These are phyloP conservation scores for Suhomyces coccinellae DNA, from an alignment of 1,139 yeast genomes.

Conservation along the genomic window DNA sequence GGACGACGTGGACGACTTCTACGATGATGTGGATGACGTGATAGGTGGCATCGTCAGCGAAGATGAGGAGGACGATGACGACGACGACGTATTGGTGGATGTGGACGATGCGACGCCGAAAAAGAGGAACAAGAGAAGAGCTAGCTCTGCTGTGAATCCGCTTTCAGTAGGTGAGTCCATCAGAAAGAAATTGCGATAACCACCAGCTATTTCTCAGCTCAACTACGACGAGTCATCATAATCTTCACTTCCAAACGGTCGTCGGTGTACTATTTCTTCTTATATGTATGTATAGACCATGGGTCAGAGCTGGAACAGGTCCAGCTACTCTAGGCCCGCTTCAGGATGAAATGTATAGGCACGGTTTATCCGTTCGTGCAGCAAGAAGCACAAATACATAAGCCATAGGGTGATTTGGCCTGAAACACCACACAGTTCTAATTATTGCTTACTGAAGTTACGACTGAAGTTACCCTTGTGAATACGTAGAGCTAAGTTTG, in stretches of 20 bases:
- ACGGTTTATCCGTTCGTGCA: too few species aligned
- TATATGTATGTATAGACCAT: constrained; percentile 5
- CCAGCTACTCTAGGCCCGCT: background rate
- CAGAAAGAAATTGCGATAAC: constrained; percentile 10
- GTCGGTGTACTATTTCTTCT: constrained; percentile 7
- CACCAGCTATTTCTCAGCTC: too few species aligned
- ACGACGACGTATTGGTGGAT: constrained; percentile 35
- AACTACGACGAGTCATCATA: background rate
- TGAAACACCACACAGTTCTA: too few species aligned
- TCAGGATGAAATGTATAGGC: background rate
- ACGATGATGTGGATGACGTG: constrained; percentile 38
- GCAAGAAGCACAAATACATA: too few species aligned
- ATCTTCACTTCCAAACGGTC: background rate
- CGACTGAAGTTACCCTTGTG: too few species aligned
- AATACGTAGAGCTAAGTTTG: too few species aligned
- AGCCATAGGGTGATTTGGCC: too few species aligned
- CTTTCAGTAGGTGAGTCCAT: constrained; percentile 29
- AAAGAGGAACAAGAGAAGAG: constrained; percentile 40
- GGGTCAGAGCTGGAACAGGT: background rate
- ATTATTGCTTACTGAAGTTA: too few species aligned
- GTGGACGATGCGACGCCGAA: constrained; percentile 36
- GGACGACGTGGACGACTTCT: constrained; percentile 50
- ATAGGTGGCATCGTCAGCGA: constrained; percentile 40
- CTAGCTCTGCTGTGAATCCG: constrained; percentile 49
- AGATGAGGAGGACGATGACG: constrained; percentile 30